These are phyloP conservation scores for Erysimum pusillum DNA, from an alignment of 441 rosid genomes.

Conservation along the genomic window DNA sequence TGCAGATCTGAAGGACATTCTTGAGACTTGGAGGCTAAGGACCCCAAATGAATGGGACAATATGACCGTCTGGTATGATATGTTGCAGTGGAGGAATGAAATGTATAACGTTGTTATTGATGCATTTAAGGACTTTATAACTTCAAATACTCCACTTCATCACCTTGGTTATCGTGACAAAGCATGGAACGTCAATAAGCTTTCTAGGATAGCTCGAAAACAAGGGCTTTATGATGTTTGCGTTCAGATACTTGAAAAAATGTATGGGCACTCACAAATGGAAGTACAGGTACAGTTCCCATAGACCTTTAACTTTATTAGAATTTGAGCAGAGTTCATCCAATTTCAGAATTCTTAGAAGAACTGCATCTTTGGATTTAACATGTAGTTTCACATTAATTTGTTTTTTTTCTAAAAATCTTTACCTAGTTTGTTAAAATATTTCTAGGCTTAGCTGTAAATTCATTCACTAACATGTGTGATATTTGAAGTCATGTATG, in stretches of 20 bases:
- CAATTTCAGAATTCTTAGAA: conserved; percentile 23
- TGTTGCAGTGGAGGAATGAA: conserved; percentile 99
- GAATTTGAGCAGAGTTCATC: conserved; percentile 26
- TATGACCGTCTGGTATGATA: conserved; percentile 96
- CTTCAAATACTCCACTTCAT: conserved; percentile 85
- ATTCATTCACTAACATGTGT: conserved; percentile 6
- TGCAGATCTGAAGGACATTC: conserved; percentile 97
- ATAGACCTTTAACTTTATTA: conserved; percentile 19
- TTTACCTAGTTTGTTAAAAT: conserved; percentile 17
- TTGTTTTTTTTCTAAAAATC: not conserved
- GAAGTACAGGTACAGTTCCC: conserved; percentile 87
- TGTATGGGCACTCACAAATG: conserved; percentile 98
- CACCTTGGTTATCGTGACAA: conserved; percentile 99
- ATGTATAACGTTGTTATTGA: conserved; percentile 92
- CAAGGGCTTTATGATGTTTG: conserved; percentile 98
- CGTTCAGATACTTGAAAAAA: conserved; percentile 89
- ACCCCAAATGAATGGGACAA: conserved; percentile 99
- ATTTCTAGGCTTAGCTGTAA: conserved; percentile 12
- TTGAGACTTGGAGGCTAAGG: conserved; percentile 97
- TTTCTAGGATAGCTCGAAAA: conserved; percentile 95
- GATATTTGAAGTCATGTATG: conserved; percentile 31
- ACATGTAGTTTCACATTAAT: conserved; percentile 15
- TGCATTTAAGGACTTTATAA: conserved; percentile 85
- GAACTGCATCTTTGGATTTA: conserved; percentile 18
- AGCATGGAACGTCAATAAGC: conserved; percentile 99